Base-by-base conservation (phyloP, 768 basidiomycete genomes). In the Suillus spraguei region DNA sequence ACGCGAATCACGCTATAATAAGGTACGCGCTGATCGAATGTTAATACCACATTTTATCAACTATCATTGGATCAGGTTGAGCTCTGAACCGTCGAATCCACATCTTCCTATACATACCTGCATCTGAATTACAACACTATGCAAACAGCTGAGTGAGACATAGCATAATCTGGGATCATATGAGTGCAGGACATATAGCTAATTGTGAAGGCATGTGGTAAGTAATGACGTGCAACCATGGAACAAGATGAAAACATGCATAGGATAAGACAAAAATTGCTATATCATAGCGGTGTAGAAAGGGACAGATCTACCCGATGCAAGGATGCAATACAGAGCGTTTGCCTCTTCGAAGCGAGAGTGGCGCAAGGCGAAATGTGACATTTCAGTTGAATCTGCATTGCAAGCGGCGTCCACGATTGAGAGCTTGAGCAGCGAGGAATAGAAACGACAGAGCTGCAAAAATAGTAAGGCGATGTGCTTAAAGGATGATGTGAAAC, bases 271-370 rank as follows among this genome's bases (percentile, higher is more conserved):
- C 44, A 62, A 63, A 49, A 10, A 56, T 44, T 47, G 62, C 28
- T 60, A 64, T 41, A 52, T 58, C 56, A 5, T 39, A 42, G 50
- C 46, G 8, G 35, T 39, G 32, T 59, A 42, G 38, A 47, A 72
- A 41, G n/a, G 32, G 33, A 65, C 66, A 75, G 69, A 72, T 64
- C 80, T 73, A 60, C 75, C 73, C 50, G 72, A 74, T 52, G 84
- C 90, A 66, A 93, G 79, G 55, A 82, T 70, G 24, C 91, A 84
- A 70, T 92, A 94, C 52, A 93, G 81, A 63, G 81, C 73, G 66
- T 88, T 91, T 20, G 91, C 91, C 67, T 93, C 91, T 70, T 91
- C 90, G 63, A 92, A 87, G 3, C 87, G 82, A 13, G 92, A 82
- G 68, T 91, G 81, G 44, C 85, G 83, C 55, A 94, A 80, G 50